A percentile compares a stretch with the other conserved stretches of the same genome.
phyloP scores from a whole-genome alignment of 106 monocot genomes.

The Amphibolis antarctica region DNA sequence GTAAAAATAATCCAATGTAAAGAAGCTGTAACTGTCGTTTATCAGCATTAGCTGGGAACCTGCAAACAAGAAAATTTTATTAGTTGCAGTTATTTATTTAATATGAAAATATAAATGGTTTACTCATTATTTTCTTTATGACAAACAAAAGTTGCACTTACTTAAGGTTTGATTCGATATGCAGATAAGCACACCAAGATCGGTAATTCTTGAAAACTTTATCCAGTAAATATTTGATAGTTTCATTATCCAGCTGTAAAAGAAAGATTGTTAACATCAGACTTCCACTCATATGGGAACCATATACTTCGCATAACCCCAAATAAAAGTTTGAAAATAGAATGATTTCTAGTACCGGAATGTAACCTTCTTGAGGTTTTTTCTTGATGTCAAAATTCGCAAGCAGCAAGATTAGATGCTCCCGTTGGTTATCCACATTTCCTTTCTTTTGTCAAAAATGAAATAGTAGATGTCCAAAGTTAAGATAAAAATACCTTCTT shows the following conservation, averaged over 20 bases:
- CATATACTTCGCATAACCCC: neutral
- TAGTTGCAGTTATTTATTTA: neutral
- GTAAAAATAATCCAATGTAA: constrained; percentile 78
- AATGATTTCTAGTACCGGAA: constrained; percentile 27
- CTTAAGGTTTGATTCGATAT: constrained; percentile 36
- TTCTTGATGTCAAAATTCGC: constrained; percentile 68
- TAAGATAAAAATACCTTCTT: neutral
- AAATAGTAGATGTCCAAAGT: neutral
- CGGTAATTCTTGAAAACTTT: constrained; percentile 73
- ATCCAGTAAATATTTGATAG: constrained; percentile 46
- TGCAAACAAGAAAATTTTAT: constrained; percentile 13
- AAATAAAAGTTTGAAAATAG: neutral
- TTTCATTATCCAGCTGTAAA: constrained; percentile 45
- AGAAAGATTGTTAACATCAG: neutral
- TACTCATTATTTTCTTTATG: neutral
- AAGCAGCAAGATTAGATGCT: constrained; percentile 87
- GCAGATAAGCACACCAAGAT: constrained; percentile 89
- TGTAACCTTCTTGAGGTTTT: constrained; percentile 28
- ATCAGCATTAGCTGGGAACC: constrained; percentile 30
- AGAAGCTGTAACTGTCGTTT: constrained; percentile 63
- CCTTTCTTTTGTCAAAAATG: constrained; percentile 55
- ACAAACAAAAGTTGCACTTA: constrained; percentile 17
- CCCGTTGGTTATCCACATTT: constrained; percentile 94
- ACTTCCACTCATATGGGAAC: neutral
- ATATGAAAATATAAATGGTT: neutral